phyloP scores from a whole-genome alignment of 148 eudicot genomes.

The Oxyria digyna region DNA sequence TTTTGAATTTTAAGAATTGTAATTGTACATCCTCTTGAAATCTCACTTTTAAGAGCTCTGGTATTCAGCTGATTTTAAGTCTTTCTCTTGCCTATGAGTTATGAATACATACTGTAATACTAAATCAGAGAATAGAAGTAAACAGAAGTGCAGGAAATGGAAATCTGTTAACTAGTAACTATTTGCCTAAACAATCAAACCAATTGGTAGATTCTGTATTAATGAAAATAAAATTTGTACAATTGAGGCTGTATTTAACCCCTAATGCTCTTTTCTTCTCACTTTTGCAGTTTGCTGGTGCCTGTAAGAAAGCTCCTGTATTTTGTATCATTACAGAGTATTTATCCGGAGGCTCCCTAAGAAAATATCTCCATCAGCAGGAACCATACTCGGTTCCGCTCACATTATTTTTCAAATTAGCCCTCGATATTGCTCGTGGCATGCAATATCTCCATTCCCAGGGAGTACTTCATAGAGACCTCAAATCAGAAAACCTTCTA shows the following conservation, averaged over 20 bases:
- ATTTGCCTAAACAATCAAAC: no score
- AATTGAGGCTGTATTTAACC: no score
- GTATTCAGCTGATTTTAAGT: no score
- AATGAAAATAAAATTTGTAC: no score
- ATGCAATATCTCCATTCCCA: slow-evolving; percentile 95
- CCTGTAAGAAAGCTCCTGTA: slow-evolving; percentile 94
- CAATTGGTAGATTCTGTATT: no score
- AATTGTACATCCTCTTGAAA: neutral
- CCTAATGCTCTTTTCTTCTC: slow-evolving; percentile 2
- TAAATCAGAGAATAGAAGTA: neutral
- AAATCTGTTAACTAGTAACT: neutral
- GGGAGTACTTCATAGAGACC: slow-evolving; percentile 89
- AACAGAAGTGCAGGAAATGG: neutral
- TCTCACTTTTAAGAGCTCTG: no score
- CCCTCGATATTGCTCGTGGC: slow-evolving; percentile 88
- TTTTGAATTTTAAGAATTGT: neutral
- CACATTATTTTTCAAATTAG: slow-evolving; percentile 51
- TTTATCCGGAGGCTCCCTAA: slow-evolving; percentile 78
- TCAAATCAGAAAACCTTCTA: slow-evolving; percentile 89
- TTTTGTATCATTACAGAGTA: slow-evolving; percentile 96
- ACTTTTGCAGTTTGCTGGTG: slow-evolving; percentile 67
- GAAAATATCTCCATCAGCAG: slow-evolving; percentile 85
- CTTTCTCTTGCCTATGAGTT: neutral
- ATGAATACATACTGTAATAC: neutral
- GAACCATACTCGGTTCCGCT: slow-evolving; percentile 81